These are phyloP conservation scores for Pisolithus thermaeus DNA, from an alignment of 1,284 basidiomycete genomes.

Conservation along the genomic window DNA sequence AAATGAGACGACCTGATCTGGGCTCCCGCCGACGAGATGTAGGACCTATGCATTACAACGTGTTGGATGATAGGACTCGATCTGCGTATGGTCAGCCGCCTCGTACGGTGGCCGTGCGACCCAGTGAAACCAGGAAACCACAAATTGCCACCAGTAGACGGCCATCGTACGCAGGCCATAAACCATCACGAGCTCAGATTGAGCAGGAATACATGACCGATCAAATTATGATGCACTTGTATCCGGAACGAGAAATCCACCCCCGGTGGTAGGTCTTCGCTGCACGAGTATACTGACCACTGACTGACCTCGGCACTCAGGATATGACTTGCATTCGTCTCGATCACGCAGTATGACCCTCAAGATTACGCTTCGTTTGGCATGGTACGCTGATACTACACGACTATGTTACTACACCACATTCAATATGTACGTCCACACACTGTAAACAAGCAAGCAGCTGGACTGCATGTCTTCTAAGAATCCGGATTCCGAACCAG, in stretches of 20 bases:
- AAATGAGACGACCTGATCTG: slow-evolving; percentile 21
- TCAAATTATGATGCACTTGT: slow-evolving; percentile 31
- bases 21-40: slow-evolving; percentile 13
- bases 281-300: neutral
- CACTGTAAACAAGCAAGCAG: neutral
- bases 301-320: slow-evolving; percentile 8
- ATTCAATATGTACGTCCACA: neutral
- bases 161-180: slow-evolving; percentile 13
- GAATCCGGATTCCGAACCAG: slow-evolving; percentile 11
- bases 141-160: slow-evolving; percentile 12
- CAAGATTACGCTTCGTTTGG: neutral
- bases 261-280: slow-evolving; percentile 23
- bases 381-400: too few relatives aligned
- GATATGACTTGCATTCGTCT: slow-evolving; percentile 15
- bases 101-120: slow-evolving; percentile 8
- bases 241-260: slow-evolving; percentile 27
- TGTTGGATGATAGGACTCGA: slow-evolving; percentile 4
- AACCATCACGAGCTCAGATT: slow-evolving; percentile 24
- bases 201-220: slow-evolving; percentile 28
- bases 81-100: slow-evolving; percentile 5
- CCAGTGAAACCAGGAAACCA: slow-evolving; percentile 15
- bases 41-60: slow-evolving; percentile 9
- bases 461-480: neutral
- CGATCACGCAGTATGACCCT: slow-evolving; percentile 2
- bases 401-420: neutral